Evolutionary conservation across 306 rosid genomes (phyloP).

Genomic region (Cicer chorassanicum): DNA sequence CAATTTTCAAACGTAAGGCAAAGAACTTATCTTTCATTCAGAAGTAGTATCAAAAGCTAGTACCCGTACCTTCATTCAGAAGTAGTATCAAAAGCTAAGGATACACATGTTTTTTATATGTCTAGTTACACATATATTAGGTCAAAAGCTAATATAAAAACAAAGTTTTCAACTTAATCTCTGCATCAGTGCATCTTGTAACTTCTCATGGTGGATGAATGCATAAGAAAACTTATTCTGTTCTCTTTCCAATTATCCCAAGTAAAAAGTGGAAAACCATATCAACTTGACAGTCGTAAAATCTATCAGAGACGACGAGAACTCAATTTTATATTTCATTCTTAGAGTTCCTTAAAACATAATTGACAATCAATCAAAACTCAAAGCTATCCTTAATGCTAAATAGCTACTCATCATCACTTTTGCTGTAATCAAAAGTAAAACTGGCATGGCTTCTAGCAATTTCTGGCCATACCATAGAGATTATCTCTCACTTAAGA

Average conservation of each 20-base stretch:
- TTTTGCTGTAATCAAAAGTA: slow-evolving; percentile 7
- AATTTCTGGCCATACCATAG: slow-evolving; percentile 1
- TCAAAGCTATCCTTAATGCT: slow-evolving; percentile 16
- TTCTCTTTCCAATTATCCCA: slow-evolving; percentile 1
- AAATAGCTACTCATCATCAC: background rate
- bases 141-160: background rate
- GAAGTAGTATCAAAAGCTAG: no score
- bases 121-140: background rate
- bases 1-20: background rate
- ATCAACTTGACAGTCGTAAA: background rate
- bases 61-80: background rate
- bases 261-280: slow-evolving; percentile 22
- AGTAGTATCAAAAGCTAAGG: background rate
- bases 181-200: background rate
- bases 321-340: slow-evolving; percentile 9
- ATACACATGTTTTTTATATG: background rate
- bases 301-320: background rate
- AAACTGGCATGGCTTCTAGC: background rate
- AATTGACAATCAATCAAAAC: slow-evolving; percentile 1
- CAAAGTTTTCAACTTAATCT: background rate
- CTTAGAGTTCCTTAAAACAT: slow-evolving; percentile 14
- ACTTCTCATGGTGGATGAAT: background rate
- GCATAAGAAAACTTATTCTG: background rate
- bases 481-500: slow-evolving; percentile 23
- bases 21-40: background rate